These are phyloP conservation scores for Bidens hawaiensis DNA, from an alignment of 140 eudicot species.

Conservation along the genomic window DNA sequence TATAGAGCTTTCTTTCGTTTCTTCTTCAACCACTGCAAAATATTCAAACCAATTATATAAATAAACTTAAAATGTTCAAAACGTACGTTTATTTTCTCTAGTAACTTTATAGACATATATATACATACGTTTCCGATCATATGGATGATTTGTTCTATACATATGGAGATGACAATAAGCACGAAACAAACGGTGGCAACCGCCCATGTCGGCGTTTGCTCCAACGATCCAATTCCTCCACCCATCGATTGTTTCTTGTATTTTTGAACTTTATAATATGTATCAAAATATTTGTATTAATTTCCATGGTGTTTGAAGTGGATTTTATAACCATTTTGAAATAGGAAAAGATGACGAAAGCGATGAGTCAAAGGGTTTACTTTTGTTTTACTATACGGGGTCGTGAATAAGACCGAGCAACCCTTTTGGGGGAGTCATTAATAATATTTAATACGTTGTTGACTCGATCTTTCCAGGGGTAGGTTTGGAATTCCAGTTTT, in stretches of 20 bases:
- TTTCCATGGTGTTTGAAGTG: neutral
- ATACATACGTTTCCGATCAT: conserved; percentile 32
- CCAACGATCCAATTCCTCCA: conserved; percentile 28
- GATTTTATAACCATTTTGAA: conserved; percentile 12
- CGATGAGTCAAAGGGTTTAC: conserved; percentile 25
- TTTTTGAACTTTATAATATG: neutral
- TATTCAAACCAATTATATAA: neutral
- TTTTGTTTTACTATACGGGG: conserved; percentile 11
- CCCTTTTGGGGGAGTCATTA: neutral
- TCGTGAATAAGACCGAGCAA: conserved; percentile 15
- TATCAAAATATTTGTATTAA: neutral
- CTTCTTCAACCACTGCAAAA: conserved; percentile 45
- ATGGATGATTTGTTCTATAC: conserved; percentile 36
- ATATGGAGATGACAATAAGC: conserved; percentile 28
- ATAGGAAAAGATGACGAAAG: neutral
- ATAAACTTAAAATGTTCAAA: no score
- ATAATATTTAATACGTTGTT: conserved; percentile 18
- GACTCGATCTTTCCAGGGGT: conserved; percentile 1
- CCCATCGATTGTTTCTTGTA: conserved; percentile 18
- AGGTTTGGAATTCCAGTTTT: neutral
- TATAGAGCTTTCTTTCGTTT: conserved; percentile 44
- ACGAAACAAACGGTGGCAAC: conserved; percentile 43
- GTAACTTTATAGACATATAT: neutral
- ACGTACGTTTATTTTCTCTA: no score
- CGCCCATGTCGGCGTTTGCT: conserved; percentile 51